Evolutionary conservation across 768 basidiomycete species (phyloP), one percentile per base, ranked within the genome.

Genomic region (Kondoa malvinella): DNA sequence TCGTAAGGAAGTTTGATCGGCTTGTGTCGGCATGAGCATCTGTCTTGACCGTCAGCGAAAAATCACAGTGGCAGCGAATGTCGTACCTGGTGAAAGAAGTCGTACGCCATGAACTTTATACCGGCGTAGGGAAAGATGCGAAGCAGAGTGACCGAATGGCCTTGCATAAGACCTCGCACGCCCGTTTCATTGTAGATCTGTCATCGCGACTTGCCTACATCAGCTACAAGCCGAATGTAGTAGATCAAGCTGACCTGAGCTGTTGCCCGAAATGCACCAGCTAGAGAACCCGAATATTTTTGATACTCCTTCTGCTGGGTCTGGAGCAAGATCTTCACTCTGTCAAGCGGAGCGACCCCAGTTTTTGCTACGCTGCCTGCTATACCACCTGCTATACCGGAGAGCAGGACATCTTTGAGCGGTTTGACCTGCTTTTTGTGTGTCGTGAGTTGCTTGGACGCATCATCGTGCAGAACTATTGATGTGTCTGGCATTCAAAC

Each of bases 291-390:
- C 68, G 92, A 84, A 79, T 92, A 97, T 77, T 91, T 89, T 76
- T 84, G 83, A 76, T 88, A 99, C 68, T 97, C 94, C 4, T 88
- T 88, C 77, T 94, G 95, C 4, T 89, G 89, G 0, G 95, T 90
- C 77, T 99, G 94, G 76, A 97, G 95, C 62, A 99, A 85, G 73
- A 99, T 99, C 80, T 99, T 99, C 73, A 99, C 92, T 76, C 95
- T 82, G 77, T 99, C 95, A 62, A 99, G 82, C 2, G 95, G 95
- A 25, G 95, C 95, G n/a, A 75, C 74, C 1, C 73, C 72, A 12
- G 74, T 75, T 68, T 75, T 75, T 33, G 72, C 74, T 29, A 73
- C 64, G 67, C 73, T 73, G 32, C 73, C 74, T 70, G 92, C 94
- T 68, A 94, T 78, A 33, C 94, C 94, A 68, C 94, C 94, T 57